These are phyloP conservation scores for Hyphodiscus hymeniophilus DNA, from an alignment of 495 filamentous ascomycete species.

Conservation along the genomic window DNA sequence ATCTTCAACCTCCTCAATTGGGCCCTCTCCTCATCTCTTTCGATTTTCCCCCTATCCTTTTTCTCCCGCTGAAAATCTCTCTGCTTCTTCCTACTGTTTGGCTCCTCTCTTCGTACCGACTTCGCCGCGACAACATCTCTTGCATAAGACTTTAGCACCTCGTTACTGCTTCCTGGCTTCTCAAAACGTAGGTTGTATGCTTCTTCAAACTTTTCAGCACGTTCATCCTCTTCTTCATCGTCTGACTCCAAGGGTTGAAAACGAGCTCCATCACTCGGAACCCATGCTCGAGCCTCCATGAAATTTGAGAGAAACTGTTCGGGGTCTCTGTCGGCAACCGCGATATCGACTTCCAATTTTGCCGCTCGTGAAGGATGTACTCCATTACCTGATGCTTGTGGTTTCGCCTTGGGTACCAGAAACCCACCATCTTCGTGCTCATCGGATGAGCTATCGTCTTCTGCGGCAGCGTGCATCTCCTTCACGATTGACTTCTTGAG, in stretches of 20 bases:
- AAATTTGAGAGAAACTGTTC: constrained; percentile 87
- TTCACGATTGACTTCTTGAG: constrained; percentile 67
- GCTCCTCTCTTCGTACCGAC: constrained; percentile 76
- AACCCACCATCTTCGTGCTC: constrained; percentile 66
- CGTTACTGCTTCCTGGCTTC: constrained; percentile 75
- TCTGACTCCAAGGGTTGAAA: constrained; percentile 84
- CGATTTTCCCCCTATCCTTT: constrained; percentile 68
- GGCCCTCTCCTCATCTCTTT: constrained; percentile 73
- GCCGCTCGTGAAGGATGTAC: constrained; percentile 37
- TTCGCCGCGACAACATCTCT: constrained; percentile 72
- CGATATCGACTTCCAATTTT: constrained; percentile 46
- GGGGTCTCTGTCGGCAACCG: constrained; percentile 81
- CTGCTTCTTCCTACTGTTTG: constrained; percentile 62
- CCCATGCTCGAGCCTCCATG: constrained; percentile 82
- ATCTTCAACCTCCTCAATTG: constrained; percentile 78
- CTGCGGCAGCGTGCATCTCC: constrained; percentile 64
- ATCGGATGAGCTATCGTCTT: constrained; percentile 32
- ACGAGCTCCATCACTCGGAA: constrained; percentile 46
- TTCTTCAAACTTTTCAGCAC: constrained; percentile 79
- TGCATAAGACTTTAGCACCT: constrained; percentile 75
- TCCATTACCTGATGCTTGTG: constrained; percentile 24
- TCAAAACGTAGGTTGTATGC: constrained; percentile 98
- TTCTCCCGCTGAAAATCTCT: constrained; percentile 68
- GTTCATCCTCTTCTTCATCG: constrained; percentile 73
- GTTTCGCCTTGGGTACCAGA: constrained; percentile 43